phyloP scores from a whole-genome alignment of 768 basidiomycete genomes.

The Xerocomellus intermedius region DNA sequence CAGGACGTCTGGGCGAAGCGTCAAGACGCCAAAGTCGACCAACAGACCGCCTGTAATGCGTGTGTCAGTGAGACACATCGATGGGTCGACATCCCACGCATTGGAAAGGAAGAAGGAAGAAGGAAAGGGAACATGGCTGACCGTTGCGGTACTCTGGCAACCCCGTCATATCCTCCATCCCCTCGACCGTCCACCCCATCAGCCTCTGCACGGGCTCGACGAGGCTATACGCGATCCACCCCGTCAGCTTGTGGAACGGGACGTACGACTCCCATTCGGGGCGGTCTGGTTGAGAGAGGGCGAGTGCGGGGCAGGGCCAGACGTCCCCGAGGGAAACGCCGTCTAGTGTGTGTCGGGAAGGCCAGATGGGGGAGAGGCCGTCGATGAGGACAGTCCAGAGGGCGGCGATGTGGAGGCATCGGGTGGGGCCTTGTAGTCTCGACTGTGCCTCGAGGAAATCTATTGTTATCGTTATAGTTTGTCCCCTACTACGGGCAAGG shows the following conservation, averaged over 20 bases:
- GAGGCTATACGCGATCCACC: conserved; percentile 91
- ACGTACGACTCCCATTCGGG: conserved; percentile 63
- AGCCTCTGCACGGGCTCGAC: conserved; percentile 79
- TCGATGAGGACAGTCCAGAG: conserved; percentile 84
- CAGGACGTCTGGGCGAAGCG: no score
- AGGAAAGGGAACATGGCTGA: neutral
- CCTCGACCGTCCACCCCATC: conserved; percentile 79
- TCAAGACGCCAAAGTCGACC: conserved; percentile 77
- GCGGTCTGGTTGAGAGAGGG: conserved; percentile 28
- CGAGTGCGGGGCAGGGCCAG: conserved; percentile 76
- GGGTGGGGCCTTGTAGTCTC: conserved; percentile 37
- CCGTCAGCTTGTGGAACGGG: conserved; percentile 94
- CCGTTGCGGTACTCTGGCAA: conserved; percentile 96
- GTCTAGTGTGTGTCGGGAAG: conserved; percentile 63
- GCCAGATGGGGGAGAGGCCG: conserved; percentile 88
- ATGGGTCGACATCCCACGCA: no score
- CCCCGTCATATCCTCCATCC: conserved; percentile 84
- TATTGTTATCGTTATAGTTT: conserved; percentile 21
- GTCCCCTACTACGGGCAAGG: no score
- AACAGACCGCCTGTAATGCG: conserved; percentile 62
- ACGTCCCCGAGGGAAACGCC: conserved; percentile 85
- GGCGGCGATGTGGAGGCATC: conserved; percentile 64
- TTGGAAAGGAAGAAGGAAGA: no score
- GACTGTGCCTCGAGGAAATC: conserved; percentile 69
- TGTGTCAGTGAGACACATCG: neutral